These are phyloP conservation scores for Hymenoscyphus infarciens DNA, from an alignment of 2,329 filamentous ascomycete genomes.

Conservation along the genomic window DNA sequence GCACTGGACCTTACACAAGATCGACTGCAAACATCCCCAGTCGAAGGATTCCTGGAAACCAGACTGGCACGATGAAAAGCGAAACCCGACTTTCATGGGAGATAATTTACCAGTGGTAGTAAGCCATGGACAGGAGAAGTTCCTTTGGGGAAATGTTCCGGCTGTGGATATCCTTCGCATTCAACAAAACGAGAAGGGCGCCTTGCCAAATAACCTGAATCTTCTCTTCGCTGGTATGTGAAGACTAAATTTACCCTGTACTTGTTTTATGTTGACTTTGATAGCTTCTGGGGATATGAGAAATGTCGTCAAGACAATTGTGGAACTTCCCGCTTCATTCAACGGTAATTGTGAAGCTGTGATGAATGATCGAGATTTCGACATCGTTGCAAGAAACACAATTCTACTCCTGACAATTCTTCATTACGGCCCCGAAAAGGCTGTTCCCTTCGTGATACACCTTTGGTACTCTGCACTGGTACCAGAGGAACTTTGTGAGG, in stretches of 20 bases:
- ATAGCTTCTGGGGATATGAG: slow-evolving; percentile 42
- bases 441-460: slow-evolving; percentile 28
- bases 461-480: slow-evolving; percentile 44
- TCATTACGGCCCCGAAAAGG: slow-evolving; percentile 5
- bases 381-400: slow-evolving; percentile 17
- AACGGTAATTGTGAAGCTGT: slow-evolving; percentile 38
- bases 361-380: slow-evolving; percentile 20
- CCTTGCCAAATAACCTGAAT: neutral
- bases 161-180: slow-evolving; percentile 40
- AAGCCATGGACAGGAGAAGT: slow-evolving; percentile 29
- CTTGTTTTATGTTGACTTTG: neutral
- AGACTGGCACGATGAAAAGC: slow-evolving; percentile 11
- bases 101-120: neutral
- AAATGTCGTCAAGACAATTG: slow-evolving; percentile 39
- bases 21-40: slow-evolving; percentile 17
- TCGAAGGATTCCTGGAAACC: slow-evolving; percentile 18
- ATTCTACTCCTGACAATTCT: slow-evolving; percentile 16
- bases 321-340: slow-evolving; percentile 22
- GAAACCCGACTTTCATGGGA: slow-evolving; percentile 12
- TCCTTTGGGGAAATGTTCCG: slow-evolving; percentile 42
- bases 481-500: neutral
- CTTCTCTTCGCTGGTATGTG: neutral
- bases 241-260: neutral
- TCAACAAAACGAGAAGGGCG: slow-evolving; percentile 30
- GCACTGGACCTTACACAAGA: slow-evolving; percentile 16